A percentile compares a stretch with the other conserved stretches of the same genome.
These are phyloP conservation scores for Arabidopsis lyrata DNA, from an alignment of 441 rosid species.

Conservation along the genomic window DNA sequence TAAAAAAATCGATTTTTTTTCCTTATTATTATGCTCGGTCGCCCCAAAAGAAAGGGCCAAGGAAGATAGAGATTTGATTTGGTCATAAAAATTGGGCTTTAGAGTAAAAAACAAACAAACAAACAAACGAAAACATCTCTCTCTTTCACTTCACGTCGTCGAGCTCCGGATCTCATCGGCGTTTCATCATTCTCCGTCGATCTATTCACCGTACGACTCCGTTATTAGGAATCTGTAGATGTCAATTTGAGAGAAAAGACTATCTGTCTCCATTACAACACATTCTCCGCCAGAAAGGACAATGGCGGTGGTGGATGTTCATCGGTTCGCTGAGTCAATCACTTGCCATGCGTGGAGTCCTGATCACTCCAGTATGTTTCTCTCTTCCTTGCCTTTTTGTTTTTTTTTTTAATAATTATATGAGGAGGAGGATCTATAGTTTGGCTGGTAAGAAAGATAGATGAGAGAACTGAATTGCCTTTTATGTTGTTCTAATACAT, in stretches of 20 bases:
- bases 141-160: constrained; percentile 40
- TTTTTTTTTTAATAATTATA: too few species aligned
- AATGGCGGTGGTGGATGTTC: constrained; percentile 81
- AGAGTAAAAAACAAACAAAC: constrained; percentile 25
- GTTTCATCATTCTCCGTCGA: constrained; percentile 30
- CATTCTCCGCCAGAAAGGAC: constrained; percentile 22
- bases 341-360: constrained; percentile 99
- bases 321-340: constrained; percentile 83
- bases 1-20: too few species aligned
- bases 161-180: constrained; percentile 41
- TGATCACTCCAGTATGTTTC: constrained; percentile 72
- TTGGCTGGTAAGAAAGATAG: too few species aligned
- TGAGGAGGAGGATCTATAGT: too few species aligned
- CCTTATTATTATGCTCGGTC: too few species aligned
- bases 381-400: not conserved
- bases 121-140: constrained; percentile 19
- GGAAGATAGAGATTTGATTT: constrained; percentile 15
- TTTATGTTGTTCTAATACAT: too few species aligned
- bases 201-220: constrained; percentile 15
- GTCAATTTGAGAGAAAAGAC: constrained; percentile 17
- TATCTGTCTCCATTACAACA: constrained; percentile 11
- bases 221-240: not conserved
- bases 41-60: not conserved
- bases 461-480: too few species aligned
- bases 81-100: constrained; percentile 25